phyloP scores from a whole-genome alignment of 2,329 filamentous ascomycete genomes.

The Celoporthe dispersa region DNA sequence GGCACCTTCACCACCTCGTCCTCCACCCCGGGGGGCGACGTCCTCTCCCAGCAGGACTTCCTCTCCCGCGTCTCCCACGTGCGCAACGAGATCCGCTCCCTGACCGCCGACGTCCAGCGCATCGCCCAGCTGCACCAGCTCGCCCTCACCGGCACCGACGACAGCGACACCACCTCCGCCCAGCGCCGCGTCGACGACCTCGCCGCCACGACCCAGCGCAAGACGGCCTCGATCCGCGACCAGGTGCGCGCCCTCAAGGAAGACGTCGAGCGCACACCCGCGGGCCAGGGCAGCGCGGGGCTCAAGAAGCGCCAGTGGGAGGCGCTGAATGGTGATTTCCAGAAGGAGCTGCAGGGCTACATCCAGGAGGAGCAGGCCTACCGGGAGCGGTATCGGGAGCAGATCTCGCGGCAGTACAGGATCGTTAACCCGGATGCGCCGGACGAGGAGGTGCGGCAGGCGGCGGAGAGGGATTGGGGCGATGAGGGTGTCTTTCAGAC shows the following conservation, averaged over 20 bases:
- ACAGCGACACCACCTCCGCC: constrained; percentile 39
- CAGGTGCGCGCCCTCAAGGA: constrained; percentile 77
- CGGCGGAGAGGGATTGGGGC: constrained; percentile 72
- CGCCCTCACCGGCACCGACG: constrained; percentile 68
- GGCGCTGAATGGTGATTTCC: constrained; percentile 73
- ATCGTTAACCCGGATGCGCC: constrained; percentile 83
- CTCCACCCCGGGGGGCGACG: constrained; percentile 32
- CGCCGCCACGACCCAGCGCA: constrained; percentile 70
- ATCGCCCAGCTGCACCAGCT: constrained; percentile 75
- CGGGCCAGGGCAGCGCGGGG: constrained; percentile 58
- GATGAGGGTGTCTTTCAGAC: constrained; percentile 82
- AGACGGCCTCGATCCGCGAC: constrained; percentile 77
- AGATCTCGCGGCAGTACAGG: constrained; percentile 78
- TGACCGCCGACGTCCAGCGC: constrained; percentile 68
- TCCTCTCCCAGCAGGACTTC: constrained; percentile 69
- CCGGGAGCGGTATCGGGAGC: constrained; percentile 72
- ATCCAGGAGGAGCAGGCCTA: constrained; percentile 73
- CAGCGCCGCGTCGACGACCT: constrained; percentile 67
- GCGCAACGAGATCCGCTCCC: constrained; percentile 68
- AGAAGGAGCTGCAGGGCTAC: constrained; percentile 72
- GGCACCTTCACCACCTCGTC: no score
- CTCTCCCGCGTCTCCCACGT: constrained; percentile 68
- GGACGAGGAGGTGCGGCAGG: constrained; percentile 72
- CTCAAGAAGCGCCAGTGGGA: constrained; percentile 73
- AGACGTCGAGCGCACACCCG: constrained; percentile 65